A percentile compares a stretch with the other conserved stretches of the same genome.
Conservation (phyloP, 2,329 filamentous ascomycete species). For the Geoglossum cookeanum region DNA sequence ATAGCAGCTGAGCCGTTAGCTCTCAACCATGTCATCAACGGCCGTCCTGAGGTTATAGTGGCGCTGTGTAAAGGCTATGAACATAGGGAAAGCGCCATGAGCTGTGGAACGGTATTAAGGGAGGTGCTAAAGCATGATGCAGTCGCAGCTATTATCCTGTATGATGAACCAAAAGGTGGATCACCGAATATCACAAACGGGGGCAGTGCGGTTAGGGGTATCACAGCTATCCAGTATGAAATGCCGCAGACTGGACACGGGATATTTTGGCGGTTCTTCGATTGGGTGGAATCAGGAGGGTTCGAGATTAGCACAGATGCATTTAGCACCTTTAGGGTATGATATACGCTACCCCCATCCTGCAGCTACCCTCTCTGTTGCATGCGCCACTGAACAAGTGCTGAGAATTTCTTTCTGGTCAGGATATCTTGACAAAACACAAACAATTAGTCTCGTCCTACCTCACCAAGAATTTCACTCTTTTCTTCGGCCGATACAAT, state of each 20-base stretch:
- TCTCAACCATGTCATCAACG: constrained; percentile 72
- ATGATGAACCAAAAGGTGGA: constrained; percentile 61
- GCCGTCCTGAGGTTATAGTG: constrained; percentile 69
- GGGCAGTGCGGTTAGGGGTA: background rate
- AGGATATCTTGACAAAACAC: constrained; percentile 90
- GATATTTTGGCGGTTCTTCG: constrained; percentile 92
- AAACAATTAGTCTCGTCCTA: constrained; percentile 81
- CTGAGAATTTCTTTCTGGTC: background rate
- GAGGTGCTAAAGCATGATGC: constrained; percentile 85
- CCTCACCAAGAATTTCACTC: constrained; percentile 71
- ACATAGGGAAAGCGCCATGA: constrained; percentile 75
- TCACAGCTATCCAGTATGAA: constrained; percentile 49
- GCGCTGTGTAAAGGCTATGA: constrained; percentile 82
- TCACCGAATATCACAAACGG: background rate
- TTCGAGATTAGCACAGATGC: constrained; percentile 96
- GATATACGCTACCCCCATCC: background rate
- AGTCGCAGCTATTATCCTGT: constrained; percentile 76
- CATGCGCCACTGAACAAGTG: background rate
- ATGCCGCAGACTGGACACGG: constrained; percentile 58
- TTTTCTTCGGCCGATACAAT: constrained; percentile 89
- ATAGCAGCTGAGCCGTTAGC: constrained; percentile 62
- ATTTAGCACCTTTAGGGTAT: constrained; percentile 85
- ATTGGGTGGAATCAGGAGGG: constrained; percentile 89
- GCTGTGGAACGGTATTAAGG: constrained; percentile 72
- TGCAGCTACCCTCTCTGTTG: constrained; percentile 6